Evolutionary conservation across 306 rosid genomes (phyloP).

Genomic region (Malus fusca): DNA sequence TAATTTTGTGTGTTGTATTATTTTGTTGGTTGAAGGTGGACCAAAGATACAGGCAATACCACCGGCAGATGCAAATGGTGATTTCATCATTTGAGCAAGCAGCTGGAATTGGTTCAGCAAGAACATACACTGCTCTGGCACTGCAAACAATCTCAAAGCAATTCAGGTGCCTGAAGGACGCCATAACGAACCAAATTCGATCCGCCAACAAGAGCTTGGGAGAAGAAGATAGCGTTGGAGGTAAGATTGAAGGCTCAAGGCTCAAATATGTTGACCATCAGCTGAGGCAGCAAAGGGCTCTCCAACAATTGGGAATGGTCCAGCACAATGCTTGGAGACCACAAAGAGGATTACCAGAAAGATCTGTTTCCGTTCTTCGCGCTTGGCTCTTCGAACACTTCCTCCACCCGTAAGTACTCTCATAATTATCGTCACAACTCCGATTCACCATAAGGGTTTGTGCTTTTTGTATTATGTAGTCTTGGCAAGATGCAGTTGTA

Average conservation of each 20-base stretch:
- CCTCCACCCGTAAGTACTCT: conserved; percentile 80
- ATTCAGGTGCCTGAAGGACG: conserved; percentile 83
- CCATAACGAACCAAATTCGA: conserved; percentile 63
- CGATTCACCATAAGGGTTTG: neutral
- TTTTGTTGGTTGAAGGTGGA: conserved; percentile 54
- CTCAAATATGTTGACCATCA: conserved; percentile 88
- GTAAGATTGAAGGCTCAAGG: conserved; percentile 75
- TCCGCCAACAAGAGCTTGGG: conserved; percentile 75
- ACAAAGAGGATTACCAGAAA: conserved; percentile 90
- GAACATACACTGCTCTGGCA: conserved; percentile 87
- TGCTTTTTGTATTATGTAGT: neutral
- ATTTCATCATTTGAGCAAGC: conserved; percentile 72
- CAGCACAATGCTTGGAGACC: conserved; percentile 99
- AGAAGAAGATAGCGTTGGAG: conserved; percentile 69
- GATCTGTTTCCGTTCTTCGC: conserved; percentile 94
- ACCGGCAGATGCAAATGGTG: conserved; percentile 82
- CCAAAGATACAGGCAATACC: conserved; percentile 88
- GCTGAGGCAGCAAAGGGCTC: conserved; percentile 83
- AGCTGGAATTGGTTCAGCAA: conserved; percentile 77
- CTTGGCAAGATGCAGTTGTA: neutral
- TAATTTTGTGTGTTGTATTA: neutral
- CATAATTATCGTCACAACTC: neutral
- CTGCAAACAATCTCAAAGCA: conserved; percentile 87
- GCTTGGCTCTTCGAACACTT: conserved; percentile 99
- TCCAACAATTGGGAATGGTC: conserved; percentile 95